phyloP scores from a whole-genome alignment of 73 alveolate genomes.

The Diophrys appendiculata region DNA sequence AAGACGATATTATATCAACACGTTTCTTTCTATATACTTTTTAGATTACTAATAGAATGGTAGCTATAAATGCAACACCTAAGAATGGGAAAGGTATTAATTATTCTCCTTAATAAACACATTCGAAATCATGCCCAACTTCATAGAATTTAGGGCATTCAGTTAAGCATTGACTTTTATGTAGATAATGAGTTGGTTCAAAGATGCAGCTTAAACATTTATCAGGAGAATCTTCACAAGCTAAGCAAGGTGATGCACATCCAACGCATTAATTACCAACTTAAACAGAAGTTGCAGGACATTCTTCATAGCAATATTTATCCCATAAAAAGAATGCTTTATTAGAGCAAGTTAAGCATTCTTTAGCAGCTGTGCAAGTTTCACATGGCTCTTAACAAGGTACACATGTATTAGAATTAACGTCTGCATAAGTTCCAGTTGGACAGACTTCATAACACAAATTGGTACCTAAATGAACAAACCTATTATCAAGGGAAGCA shows the following conservation, averaged over 20 bases:
- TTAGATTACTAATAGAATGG: neutral
- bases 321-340: neutral
- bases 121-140: neutral
- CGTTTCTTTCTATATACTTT: too few relatives aligned
- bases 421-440: neutral
- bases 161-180: neutral
- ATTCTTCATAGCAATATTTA: neutral
- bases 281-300: neutral
- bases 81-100: neutral
- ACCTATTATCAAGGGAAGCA: neutral
- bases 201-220: neutral
- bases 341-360: neutral
- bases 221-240: neutral
- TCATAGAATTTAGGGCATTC: neutral
- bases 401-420: neutral
- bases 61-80: neutral
- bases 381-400: neutral
- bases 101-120: neutral
- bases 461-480: neutral
- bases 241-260: neutral
- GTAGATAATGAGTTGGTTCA: neutral
- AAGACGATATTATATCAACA: too few relatives aligned
- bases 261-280: neutral
- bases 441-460: neutral
- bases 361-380: neutral